Conservation (phyloP, 1,284 basidiomycete species). For the Cystobasidium sp. region DNA sequence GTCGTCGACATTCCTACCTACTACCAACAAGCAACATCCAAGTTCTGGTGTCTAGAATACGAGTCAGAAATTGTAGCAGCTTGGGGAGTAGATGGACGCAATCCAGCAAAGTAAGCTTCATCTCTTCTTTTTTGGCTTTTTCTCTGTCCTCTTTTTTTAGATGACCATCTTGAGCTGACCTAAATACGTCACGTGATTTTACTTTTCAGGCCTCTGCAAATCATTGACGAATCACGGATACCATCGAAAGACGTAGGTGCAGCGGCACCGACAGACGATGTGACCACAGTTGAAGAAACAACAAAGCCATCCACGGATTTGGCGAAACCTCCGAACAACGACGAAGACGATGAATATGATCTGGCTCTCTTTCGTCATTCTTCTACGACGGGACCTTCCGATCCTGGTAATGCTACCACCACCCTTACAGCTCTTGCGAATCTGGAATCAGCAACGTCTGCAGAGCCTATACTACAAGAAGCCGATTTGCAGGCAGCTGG, state of each 20-base stretch:
- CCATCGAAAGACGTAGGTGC: neutral
- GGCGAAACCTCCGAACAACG: neutral
- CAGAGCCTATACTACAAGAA: neutral
- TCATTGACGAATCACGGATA: constrained; percentile 10
- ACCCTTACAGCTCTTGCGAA: constrained; percentile 9
- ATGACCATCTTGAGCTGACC: constrained; percentile 4
- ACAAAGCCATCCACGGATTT: neutral
- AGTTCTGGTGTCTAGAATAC: constrained; percentile 40
- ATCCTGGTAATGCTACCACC: neutral
- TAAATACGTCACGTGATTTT: constrained; percentile 2
- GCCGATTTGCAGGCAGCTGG: constrained; percentile 12
- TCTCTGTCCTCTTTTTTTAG: neutral
- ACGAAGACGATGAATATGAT: constrained; percentile 33
- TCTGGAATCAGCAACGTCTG: neutral
- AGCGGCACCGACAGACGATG: neutral
- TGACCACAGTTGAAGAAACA: neutral
- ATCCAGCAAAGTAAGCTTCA: constrained; percentile 29
- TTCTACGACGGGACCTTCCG: neutral
- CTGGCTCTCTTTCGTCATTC: constrained; percentile 38
- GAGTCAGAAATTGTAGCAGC: constrained; percentile 29
- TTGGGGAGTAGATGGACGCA: constrained; percentile 30
- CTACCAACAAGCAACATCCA: constrained; percentile 16
- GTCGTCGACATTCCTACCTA: constrained; percentile 25
- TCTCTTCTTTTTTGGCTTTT: neutral
- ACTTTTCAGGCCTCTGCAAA: constrained; percentile 16